Evolutionary conservation across 2,329 filamentous ascomycete genomes (phyloP), one percentile per base, ranked within the genome.

Genomic region (Diaporthe eres): DNA sequence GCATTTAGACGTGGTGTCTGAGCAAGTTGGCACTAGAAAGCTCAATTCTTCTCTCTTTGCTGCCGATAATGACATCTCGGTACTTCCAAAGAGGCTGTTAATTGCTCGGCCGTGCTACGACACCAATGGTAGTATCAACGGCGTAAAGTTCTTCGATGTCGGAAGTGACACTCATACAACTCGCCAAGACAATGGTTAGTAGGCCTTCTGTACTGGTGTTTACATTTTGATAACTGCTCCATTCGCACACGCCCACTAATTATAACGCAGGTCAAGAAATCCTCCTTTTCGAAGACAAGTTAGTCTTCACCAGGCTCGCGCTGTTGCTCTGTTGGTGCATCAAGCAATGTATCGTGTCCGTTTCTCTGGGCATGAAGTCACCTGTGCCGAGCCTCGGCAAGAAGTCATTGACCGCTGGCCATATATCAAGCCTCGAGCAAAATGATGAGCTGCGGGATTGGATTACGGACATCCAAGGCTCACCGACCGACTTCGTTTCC

Each of bases 21-120:
- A 57, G 42, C 39, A 53, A 3, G 15, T n/a, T 5, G 47, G 44
- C 8, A 53, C n/a, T 1, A n/a, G 28, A 19, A 55, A 28, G 28
- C 1, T 15, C 25, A 34, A 13, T n/a, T 3, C 19, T 28, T 1
- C n/a, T 17, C 19, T n/a, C 22, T 67, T 49, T 7, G 19, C 25
- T 15, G 61, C 13, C 2, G 4, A 25, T 25, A 49, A 4, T 7
- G n/a, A 34, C 4, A 19, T 67, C 25, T 9, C 61, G 19, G 17
- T 8, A 10, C 15, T 9, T 67, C 44, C 31, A 31, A 60, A 17
- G 31, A 37, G 19, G 10, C 9, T 74, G 8, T 60, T 74, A 37
- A 68, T 74, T 22, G 72, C 51, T n/a, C 63, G 72, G 8, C 72
- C 72, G 8, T 31, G 15, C 19, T 47, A 58, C 49, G 9, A 10